These are phyloP conservation scores for Xylaria digitata DNA, from an alignment of 2,329 filamentous ascomycete genomes.

Conservation along the genomic window DNA sequence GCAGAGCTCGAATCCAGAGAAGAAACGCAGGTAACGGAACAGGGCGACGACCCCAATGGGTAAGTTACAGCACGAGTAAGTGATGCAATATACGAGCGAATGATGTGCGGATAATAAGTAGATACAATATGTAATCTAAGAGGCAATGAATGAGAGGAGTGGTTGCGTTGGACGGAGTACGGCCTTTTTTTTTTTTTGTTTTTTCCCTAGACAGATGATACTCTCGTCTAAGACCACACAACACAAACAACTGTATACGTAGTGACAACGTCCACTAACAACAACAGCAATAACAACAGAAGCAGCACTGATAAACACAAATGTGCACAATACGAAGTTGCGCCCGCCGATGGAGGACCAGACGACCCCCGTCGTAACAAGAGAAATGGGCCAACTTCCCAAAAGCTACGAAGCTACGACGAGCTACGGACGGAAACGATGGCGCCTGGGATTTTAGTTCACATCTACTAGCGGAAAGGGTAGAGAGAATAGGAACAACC, in stretches of 20 bases:
- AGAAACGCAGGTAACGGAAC: constrained; percentile 41
- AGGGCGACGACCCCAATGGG: constrained; percentile 36
- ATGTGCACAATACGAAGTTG: constrained; percentile 36
- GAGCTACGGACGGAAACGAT: constrained; percentile 25
- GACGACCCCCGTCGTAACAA: constrained; percentile 32
- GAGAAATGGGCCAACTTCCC: constrained; percentile 26
- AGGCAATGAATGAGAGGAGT: constrained; percentile 38
- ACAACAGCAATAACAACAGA: constrained; percentile 18
- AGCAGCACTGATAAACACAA: constrained; percentile 26
- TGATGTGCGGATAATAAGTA: constrained; percentile 38
- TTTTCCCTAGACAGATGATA: constrained; percentile 23
- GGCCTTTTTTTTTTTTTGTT: constrained; percentile 5
- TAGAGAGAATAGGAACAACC: background rate
- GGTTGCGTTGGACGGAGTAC: constrained; percentile 43
- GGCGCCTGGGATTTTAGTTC: constrained; percentile 25
- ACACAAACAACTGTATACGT: constrained; percentile 19
- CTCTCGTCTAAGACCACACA: constrained; percentile 17
- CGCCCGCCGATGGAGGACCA: constrained; percentile 21
- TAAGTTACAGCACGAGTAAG: constrained; percentile 48
- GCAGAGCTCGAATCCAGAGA: constrained; percentile 42
- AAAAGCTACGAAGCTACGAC: constrained; percentile 32
- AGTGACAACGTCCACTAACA: constrained; percentile 3
- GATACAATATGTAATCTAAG: constrained; percentile 41
- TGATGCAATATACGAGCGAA: constrained; percentile 46
- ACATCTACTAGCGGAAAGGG: constrained; percentile 16